A percentile compares a stretch with the other conserved stretches of the same genome.
Evolutionary conservation across 306 rosid species (phyloP).

Genomic region (Prunus salicina): DNA sequence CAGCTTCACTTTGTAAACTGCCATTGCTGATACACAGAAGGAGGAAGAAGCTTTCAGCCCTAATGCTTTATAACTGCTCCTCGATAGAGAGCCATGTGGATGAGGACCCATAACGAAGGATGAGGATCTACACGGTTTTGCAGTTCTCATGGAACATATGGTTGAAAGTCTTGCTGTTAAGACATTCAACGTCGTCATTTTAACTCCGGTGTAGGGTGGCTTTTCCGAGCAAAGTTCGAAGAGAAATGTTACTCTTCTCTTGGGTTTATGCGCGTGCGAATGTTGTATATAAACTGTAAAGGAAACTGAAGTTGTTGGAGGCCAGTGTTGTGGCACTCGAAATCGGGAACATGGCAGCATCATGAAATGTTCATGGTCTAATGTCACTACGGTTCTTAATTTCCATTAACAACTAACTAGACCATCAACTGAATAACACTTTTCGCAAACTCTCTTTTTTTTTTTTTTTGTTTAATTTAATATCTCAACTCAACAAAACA

Average conservation of each 20-base stretch:
- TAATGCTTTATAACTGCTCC: conserved; percentile 41
- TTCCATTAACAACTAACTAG: no score
- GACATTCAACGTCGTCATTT: conserved; percentile 13
- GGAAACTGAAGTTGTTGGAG: background rate
- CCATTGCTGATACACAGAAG: conserved; percentile 54
- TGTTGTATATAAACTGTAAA: background rate
- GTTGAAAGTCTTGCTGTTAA: conserved; percentile 28
- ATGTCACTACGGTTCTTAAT: no score
- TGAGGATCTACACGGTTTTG: conserved; percentile 23
- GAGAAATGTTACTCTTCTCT: background rate
- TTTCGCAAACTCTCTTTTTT: no score
- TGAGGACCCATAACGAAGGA: conserved; percentile 33
- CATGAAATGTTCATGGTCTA: no score
- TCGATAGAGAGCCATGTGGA: conserved; percentile 25
- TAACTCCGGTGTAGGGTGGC: background rate
- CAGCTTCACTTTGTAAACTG: conserved; percentile 55
- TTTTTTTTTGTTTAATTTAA: no score
- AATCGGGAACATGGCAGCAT: no score
- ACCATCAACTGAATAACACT: background rate
- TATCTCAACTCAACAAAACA: no score
- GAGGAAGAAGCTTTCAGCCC: conserved; percentile 48
- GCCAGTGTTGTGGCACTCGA: no score
- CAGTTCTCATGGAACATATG: conserved; percentile 26
- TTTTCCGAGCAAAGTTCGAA: background rate
- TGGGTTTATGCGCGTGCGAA: background rate